These are phyloP conservation scores for Flaveria linearis DNA, from an alignment of 129 eudicot species.

Conservation along the genomic window DNA sequence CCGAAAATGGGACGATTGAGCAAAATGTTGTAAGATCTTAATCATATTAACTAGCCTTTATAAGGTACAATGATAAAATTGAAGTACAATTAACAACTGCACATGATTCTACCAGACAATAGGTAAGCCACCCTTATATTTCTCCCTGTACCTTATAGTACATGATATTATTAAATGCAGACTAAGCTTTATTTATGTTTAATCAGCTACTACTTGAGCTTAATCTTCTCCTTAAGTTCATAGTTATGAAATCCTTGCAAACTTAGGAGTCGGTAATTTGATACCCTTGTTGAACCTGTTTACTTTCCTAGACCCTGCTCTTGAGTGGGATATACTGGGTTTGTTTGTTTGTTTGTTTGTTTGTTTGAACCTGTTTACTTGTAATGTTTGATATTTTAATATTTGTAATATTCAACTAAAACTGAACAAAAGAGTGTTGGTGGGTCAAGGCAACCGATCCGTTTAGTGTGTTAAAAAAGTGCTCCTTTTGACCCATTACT, in stretches of 20 bases:
- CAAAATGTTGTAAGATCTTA: constrained; percentile 9
- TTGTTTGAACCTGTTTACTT: too few species aligned
- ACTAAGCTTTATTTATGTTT: too few species aligned
- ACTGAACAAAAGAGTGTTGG: neutral
- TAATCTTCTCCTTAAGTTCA: too few species aligned
- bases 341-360: too few species aligned
- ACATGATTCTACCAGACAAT: neutral
- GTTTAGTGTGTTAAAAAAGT: neutral
- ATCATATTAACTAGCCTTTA: too few species aligned
- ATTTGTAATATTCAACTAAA: neutral
- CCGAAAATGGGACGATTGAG: neutral
- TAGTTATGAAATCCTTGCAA: too few species aligned
- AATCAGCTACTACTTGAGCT: too few species aligned
- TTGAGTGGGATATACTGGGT: too few species aligned
- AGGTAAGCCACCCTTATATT: neutral
- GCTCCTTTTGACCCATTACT: neutral
- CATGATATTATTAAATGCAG: neutral
- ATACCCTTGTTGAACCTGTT: too few species aligned
- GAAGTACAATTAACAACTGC: neutral
- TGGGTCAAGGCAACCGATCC: neutral
- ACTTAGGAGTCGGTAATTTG: too few species aligned
- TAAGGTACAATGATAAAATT: neutral
- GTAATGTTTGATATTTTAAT: neutral
- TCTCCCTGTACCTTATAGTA: neutral
- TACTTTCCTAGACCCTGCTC: too few species aligned